A percentile compares a stretch with the other conserved stretches of the same genome.
These are phyloP conservation scores for Ceratocystis smalleyi DNA, from an alignment of 2,329 filamentous ascomycete genomes.

Conservation along the genomic window DNA sequence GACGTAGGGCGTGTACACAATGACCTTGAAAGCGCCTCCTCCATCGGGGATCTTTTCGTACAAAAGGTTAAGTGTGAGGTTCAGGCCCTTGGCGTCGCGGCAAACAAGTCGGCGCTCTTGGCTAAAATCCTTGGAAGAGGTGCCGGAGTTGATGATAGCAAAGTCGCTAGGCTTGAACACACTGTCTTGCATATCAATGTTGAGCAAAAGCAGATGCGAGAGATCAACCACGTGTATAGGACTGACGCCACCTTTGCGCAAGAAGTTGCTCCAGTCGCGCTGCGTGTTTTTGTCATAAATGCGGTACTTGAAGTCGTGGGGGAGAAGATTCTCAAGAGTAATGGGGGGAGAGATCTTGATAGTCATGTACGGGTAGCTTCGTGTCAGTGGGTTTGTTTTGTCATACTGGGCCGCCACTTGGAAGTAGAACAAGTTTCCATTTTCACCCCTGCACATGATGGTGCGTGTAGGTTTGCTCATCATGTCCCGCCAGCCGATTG, in stretches of 20 bases:
- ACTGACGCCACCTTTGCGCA: slow-evolving; percentile 89
- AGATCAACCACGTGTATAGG: slow-evolving; percentile 95
- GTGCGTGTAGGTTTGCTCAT: slow-evolving; percentile 72
- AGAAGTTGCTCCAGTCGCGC: slow-evolving; percentile 97
- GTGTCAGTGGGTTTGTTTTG: slow-evolving; percentile 64
- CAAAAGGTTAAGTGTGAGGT: slow-evolving; percentile 70
- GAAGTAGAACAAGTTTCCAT: slow-evolving; percentile 87
- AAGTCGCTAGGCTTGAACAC: slow-evolving; percentile 92
- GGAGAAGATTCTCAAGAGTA: slow-evolving; percentile 83
- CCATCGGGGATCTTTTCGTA: slow-evolving; percentile 84
- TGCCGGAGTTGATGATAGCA: slow-evolving; percentile 85
- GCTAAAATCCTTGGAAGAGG: slow-evolving; percentile 64
- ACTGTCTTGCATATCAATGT: slow-evolving; percentile 92
- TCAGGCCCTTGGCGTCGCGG: slow-evolving; percentile 69
- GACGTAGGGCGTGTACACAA: slow-evolving; percentile 87
- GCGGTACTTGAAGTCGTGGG: slow-evolving; percentile 97
- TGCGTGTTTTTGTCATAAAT: slow-evolving; percentile 98
- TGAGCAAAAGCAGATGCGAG: slow-evolving; percentile 81
- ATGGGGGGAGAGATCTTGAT: slow-evolving; percentile 83
- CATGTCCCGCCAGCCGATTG: slow-evolving; percentile 83
- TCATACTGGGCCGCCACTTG: slow-evolving; percentile 82
- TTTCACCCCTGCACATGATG: slow-evolving; percentile 75
- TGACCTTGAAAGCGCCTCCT: slow-evolving; percentile 90
- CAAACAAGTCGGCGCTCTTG: slow-evolving; percentile 65
- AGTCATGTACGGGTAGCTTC: slow-evolving; percentile 86